Evolutionary conservation across 1,284 basidiomycete genomes (phyloP), one percentile per base, ranked within the genome.

Genomic region (Leccinum glutinopallens): DNA sequence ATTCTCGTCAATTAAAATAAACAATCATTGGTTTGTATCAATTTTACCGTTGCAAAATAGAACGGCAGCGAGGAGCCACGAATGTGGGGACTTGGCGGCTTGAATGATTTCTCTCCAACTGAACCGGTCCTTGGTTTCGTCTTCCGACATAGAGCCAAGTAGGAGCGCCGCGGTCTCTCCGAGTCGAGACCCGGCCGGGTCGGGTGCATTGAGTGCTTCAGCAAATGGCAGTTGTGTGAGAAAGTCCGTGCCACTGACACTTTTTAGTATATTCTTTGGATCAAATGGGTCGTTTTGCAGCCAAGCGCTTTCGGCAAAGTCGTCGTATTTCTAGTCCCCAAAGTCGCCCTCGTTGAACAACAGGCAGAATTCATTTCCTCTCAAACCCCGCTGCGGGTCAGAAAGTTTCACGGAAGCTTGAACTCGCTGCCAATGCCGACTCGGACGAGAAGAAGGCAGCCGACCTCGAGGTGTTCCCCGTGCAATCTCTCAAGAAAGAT

Each of bases 321-420:
- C 62, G 81, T 87, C 69, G 80, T 90, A n/a, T 91, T 92, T 69
- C 80, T 95, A 35, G 92, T 92, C 2, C 92, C 93, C 1, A 90
- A 90, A 69, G 91, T 93, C 2, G 83, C 91, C 1, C 82, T 95
- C 15, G 93, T 93, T 15, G 85, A 91, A 67, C 93, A 95, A 72
- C 93, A 95, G 73, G 85, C 84, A 15, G 78, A 83, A 43, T 92
- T 89, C 66, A 84, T 94, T 67, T 72, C 80, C n/a, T 77, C 80
- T 61, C 83, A 91, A 67, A 89, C 89, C 0, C 80, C 86, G 0
- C 75, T 94, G 35, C 83, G 84, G 22, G 87, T 93, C 32, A 77
- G 82, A 51, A 86, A 87, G 68, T 84, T 91, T 49, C 84, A 87
- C 69, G 92, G 93, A 2, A 83, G 84, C 25, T 29, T 29, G 25